Evolutionary conservation across 352 stramenopile species (phyloP).

Genomic region (Aphanomyces astaci): DNA sequence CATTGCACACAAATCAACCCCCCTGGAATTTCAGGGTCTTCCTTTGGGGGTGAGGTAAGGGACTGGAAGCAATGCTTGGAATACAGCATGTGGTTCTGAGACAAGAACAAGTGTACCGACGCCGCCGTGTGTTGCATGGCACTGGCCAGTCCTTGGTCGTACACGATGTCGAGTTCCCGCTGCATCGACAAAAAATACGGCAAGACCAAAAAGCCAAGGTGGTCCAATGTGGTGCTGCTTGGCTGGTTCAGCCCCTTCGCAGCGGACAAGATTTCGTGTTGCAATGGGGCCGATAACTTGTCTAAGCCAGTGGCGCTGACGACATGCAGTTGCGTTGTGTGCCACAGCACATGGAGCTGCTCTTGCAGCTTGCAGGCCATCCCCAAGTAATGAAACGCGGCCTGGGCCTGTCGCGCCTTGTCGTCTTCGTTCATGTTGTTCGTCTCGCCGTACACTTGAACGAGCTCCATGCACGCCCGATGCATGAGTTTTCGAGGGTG

Average conservation of each 20-base stretch:
- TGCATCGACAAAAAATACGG: conserved; percentile 4
- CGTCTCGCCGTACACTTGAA: neutral
- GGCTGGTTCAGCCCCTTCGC: neutral
- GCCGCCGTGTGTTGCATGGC: neutral
- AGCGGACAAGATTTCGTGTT: conserved; percentile 17
- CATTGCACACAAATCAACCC: conserved; percentile 22
- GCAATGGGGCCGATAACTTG: conserved; percentile 2
- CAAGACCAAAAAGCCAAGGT: conserved; percentile 8
- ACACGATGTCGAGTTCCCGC: conserved; percentile 13
- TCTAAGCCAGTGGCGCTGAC: neutral
- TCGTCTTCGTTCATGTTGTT: neutral
- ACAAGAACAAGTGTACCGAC: conserved; percentile 1
- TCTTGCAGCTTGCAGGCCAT: conserved; percentile 19
- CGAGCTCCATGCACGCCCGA: conserved; percentile 16
- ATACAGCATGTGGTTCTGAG: conserved; percentile 1
- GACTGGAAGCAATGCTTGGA: conserved; percentile 4
- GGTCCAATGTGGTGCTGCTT: conserved; percentile 2
- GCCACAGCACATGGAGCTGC: conserved; percentile 10
- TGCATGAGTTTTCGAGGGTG: conserved; percentile 17
- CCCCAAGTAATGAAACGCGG: conserved; percentile 16
- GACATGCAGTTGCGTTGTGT: conserved; percentile 2
- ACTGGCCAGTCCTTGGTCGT: neutral
- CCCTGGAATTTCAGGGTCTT: conserved; percentile 19
- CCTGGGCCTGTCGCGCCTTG: neutral
- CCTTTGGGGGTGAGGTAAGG: conserved; percentile 3